phyloP scores from a whole-genome alignment of 148 eudicot species.

The Oxyria digyna region DNA sequence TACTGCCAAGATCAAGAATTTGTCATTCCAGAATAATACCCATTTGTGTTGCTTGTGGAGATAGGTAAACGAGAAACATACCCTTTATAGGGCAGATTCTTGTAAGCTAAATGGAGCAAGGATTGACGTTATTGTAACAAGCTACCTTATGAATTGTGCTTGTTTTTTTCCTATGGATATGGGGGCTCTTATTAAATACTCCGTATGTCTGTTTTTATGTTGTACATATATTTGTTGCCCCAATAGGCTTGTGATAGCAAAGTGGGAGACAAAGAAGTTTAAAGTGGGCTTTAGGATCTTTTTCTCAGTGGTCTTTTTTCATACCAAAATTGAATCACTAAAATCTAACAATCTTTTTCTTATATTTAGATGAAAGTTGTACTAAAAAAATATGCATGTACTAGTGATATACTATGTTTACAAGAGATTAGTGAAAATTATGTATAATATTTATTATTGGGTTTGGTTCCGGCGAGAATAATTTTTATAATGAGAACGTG shows the following conservation, averaged over 20 bases:
- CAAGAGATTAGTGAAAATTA: too few species aligned
- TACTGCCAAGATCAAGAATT: background rate
- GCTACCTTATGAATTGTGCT: background rate
- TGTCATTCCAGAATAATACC: background rate
- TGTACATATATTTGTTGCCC: background rate
- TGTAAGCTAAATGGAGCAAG: background rate
- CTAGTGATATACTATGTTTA: too few species aligned
- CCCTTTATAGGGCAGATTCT: background rate
- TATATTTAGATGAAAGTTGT: too few species aligned
- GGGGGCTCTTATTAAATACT: background rate
- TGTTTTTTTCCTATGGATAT: background rate
- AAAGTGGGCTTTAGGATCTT: background rate
- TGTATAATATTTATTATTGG: too few species aligned
- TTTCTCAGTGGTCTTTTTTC: background rate
- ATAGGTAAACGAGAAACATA: background rate
- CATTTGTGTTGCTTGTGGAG: background rate
- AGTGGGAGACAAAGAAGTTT: conserved; percentile 1
- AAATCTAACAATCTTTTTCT: too few species aligned
- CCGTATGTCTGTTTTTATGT: background rate
- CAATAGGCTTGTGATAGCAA: background rate
- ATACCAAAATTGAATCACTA: background rate
- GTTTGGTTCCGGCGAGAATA: too few species aligned
- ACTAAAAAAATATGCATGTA: too few species aligned
- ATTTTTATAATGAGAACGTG: too few species aligned
- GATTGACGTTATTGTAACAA: background rate